These are phyloP conservation scores for Ophiostoma sp. DNA, from an alignment of 2,329 filamentous ascomycete genomes.

Conservation along the genomic window DNA sequence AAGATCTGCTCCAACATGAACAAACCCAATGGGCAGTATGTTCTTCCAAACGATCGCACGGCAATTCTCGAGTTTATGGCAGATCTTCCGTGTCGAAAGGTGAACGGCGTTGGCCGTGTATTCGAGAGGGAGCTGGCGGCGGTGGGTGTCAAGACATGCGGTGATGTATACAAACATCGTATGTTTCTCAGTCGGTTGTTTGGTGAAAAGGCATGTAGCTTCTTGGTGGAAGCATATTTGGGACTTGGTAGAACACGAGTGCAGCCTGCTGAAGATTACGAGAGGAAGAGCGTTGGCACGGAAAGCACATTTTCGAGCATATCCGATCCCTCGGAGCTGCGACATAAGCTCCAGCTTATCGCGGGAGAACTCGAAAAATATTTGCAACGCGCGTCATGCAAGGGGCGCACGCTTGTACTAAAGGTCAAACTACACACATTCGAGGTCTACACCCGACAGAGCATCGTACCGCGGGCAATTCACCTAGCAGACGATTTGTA, in stretches of 20 bases:
- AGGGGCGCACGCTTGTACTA: constrained; percentile 82
- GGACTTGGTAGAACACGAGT: constrained; percentile 81
- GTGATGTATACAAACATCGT: constrained; percentile 74
- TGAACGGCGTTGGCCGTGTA: constrained; percentile 91
- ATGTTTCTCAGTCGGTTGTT: constrained; percentile 72
- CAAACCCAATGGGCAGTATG: constrained; percentile 91
- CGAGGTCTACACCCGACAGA: constrained; percentile 81
- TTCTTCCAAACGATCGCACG: constrained; percentile 63
- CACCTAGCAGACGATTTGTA: constrained; percentile 75
- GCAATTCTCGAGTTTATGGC: constrained; percentile 83
- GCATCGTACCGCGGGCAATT: constrained; percentile 66
- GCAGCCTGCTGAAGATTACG: constrained; percentile 80
- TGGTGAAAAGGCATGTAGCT: constrained; percentile 84
- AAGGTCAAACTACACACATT: constrained; percentile 95
- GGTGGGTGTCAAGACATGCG: constrained; percentile 80
- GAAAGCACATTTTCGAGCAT: constrained; percentile 88
- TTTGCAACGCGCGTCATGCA: constrained; percentile 70
- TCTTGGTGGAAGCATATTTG: constrained; percentile 76
- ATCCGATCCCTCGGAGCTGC: constrained; percentile 59
- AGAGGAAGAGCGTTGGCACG: constrained; percentile 88
- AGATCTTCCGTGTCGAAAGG: constrained; percentile 76
- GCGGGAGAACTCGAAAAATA: constrained; percentile 86
- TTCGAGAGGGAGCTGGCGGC: constrained; percentile 86
- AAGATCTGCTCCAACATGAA: constrained; percentile 96
- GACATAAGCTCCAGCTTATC: constrained; percentile 71